A percentile compares a stretch with the other conserved stretches of the same genome.
phyloP scores from a whole-genome alignment of 768 basidiomycete genomes.

The Baorangia bicolor region DNA sequence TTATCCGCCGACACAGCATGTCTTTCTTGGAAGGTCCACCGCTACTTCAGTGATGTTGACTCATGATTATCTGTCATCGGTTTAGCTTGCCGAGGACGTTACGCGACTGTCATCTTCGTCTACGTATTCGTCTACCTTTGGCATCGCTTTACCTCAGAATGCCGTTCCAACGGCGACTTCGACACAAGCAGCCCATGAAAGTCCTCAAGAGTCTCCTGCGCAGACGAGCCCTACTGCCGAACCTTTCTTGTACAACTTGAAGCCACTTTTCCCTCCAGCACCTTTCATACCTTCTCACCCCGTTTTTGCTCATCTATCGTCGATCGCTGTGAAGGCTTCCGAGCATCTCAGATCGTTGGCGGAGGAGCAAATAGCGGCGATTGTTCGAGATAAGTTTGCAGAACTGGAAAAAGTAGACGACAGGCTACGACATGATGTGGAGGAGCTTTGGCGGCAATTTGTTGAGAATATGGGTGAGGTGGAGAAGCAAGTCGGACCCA shows the following conservation, averaged over 20 bases:
- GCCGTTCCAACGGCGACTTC: constrained; percentile 22
- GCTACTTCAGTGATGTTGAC: constrained; percentile 14
- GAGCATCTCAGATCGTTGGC: constrained; percentile 52
- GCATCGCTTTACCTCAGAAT: constrained; percentile 41
- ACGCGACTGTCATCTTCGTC: constrained; percentile 35
- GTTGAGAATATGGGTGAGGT: constrained; percentile 45
- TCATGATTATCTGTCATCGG: constrained; percentile 9
- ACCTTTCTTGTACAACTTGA: constrained; percentile 51
- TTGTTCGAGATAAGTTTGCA: constrained; percentile 52
- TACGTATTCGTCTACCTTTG: constrained; percentile 46
- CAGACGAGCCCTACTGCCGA: constrained; percentile 23
- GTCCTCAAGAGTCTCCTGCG: constrained; percentile 26
- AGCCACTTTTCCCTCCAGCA: constrained; percentile 67
- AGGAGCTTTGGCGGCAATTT: constrained; percentile 62
- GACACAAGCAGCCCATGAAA: constrained; percentile 25
- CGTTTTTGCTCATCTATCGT: constrained; percentile 63
- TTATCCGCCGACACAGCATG: constrained; percentile 7
- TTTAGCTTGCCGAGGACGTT: constrained; percentile 29
- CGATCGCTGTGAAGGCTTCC: constrained; percentile 55
- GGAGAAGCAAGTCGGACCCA: constrained; percentile 38
- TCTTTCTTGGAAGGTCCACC: constrained; percentile 1
- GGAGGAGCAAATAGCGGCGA: constrained; percentile 54
- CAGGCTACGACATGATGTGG: constrained; percentile 55
- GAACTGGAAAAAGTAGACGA: constrained; percentile 58
- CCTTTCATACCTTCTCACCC: constrained; percentile 77